Conservation (phyloP, 208 protist species). For the Trypanosoma scelopori region DNA sequence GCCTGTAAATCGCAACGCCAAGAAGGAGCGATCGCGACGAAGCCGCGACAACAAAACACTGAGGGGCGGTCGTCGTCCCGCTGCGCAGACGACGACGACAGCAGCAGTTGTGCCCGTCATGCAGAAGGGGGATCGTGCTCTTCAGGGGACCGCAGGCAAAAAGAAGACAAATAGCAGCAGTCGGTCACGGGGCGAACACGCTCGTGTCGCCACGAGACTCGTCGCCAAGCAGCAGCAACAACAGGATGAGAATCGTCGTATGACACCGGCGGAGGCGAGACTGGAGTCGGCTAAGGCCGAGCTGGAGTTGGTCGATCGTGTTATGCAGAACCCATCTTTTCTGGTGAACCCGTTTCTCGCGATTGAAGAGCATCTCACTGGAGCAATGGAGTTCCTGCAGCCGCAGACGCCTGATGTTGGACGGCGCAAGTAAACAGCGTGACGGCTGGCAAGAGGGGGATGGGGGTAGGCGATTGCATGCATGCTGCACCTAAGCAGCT, state of each 20-base stretch:
- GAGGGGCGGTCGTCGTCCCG: neutral
- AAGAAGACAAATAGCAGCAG: neutral
- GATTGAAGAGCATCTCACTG: conserved; percentile 54
- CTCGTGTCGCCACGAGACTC: conserved; percentile 10
- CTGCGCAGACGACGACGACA: neutral
- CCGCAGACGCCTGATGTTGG: conserved; percentile 78
- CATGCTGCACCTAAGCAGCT: no score
- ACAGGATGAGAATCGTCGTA: neutral
- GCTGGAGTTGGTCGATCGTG: conserved; percentile 56
- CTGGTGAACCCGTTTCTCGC: conserved; percentile 55
- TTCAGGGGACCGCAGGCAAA: neutral
- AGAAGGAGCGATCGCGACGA: neutral
- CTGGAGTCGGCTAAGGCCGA: conserved; percentile 57
- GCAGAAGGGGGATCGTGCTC: neutral
- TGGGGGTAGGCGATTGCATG: no score
- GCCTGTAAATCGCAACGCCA: neutral
- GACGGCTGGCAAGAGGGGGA: neutral
- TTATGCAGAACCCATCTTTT: conserved; percentile 48
- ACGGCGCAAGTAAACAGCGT: conserved; percentile 5
- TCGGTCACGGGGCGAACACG: neutral
- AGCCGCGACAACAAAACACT: neutral
- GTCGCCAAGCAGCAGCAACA: conserved; percentile 3
- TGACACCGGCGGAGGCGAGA: conserved; percentile 39
- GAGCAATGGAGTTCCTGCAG: conserved; percentile 63
- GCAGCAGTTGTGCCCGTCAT: neutral